Conservation (phyloP, 169 alveolate species). For the Prorocentrum cordatum region DNA sequence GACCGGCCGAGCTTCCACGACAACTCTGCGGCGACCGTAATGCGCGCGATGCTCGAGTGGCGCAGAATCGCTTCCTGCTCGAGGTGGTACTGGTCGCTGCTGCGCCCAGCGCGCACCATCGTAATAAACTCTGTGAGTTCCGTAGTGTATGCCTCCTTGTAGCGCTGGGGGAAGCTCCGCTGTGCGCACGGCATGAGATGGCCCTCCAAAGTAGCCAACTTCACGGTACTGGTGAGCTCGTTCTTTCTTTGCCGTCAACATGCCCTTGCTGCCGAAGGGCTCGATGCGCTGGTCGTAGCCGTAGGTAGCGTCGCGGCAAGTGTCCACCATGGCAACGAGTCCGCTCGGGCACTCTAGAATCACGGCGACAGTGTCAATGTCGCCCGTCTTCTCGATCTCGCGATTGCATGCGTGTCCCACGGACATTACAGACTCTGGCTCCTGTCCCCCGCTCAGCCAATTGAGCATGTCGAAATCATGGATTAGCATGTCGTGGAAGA, state of each 20-base stretch:
- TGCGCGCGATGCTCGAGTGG: slow-evolving; percentile 44
- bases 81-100: background rate
- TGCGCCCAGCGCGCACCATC: slow-evolving; percentile 41
- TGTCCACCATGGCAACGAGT: slow-evolving; percentile 57
- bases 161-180: slow-evolving; percentile 57
- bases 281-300: background rate
- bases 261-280: background rate
- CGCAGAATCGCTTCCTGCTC: slow-evolving; percentile 9
- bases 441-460: slow-evolving; percentile 16
- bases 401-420: slow-evolving; percentile 11
- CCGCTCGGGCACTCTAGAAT: slow-evolving; percentile 46
- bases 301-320: slow-evolving; percentile 60
- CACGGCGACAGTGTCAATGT: slow-evolving; percentile 37
- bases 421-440: slow-evolving; percentile 30
- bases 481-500: slow-evolving; percentile 64
- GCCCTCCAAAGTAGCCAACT: slow-evolving; percentile 10
- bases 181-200: background rate
- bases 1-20: slow-evolving; percentile 26
- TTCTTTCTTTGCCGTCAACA: slow-evolving; percentile 9
- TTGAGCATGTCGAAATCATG: slow-evolving; percentile 65
- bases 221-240: slow-evolving; percentile 19
- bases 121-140: slow-evolving; percentile 45
- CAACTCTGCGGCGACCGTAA: slow-evolving; percentile 47
- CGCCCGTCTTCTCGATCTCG: slow-evolving; percentile 16
- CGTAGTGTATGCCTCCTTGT: slow-evolving; percentile 16